Conservation (phyloP, 257 asterid genomes). For the Solanum dulcamara region DNA sequence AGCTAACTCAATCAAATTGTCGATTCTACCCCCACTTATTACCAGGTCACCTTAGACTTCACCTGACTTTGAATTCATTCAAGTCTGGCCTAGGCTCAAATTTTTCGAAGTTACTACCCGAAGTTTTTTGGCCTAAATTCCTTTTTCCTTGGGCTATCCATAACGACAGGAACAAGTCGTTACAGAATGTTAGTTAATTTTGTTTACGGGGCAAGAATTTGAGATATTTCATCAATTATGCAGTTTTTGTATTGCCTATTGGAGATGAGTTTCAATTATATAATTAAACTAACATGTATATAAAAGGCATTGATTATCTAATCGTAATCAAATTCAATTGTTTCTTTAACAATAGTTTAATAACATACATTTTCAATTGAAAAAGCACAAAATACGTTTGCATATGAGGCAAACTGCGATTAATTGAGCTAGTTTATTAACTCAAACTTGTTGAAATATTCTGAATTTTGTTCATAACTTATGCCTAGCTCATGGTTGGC, state of each 20-base stretch:
- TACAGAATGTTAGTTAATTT: too few relatives aligned
- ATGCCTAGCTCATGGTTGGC: background rate
- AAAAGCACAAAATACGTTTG: background rate
- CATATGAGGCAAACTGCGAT: background rate
- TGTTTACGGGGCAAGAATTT: background rate
- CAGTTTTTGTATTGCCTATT: background rate
- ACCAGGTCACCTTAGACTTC: too few relatives aligned
- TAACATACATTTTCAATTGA: background rate
- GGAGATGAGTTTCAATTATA: background rate
- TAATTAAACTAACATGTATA: background rate
- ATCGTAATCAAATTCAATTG: background rate
- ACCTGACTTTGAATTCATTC: too few relatives aligned
- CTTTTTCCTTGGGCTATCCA: too few relatives aligned
- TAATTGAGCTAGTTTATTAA: background rate
- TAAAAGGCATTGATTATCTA: background rate
- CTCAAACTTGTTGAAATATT: too few relatives aligned
- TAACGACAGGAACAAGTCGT: too few relatives aligned
- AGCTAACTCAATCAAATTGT: too few relatives aligned
- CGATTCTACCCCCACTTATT: too few relatives aligned
- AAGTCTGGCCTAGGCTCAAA: too few relatives aligned
- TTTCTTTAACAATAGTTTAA: too few relatives aligned
- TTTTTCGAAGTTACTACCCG: too few relatives aligned
- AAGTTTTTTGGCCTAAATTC: too few relatives aligned
- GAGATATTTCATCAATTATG: background rate
- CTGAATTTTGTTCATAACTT: accelerated